These are phyloP conservation scores for Eimeria necatrix DNA, from an alignment of 169 alveolate genomes.

Conservation along the genomic window DNA sequence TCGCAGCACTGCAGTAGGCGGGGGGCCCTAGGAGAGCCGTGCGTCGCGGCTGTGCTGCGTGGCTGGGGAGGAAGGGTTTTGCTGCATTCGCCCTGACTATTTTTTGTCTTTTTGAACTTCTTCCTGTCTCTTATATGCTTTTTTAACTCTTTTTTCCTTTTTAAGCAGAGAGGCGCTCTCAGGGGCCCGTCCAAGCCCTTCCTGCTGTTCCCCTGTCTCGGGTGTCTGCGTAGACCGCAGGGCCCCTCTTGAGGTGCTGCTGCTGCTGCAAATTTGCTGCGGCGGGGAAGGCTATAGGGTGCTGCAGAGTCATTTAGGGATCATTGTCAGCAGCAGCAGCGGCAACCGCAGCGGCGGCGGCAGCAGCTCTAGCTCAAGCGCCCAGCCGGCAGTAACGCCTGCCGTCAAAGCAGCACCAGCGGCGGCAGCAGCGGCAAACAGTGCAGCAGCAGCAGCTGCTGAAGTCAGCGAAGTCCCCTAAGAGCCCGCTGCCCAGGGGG, in stretches of 20 bases:
- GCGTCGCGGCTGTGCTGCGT: no score
- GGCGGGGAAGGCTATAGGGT: not conserved
- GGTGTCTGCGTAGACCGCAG: not conserved
- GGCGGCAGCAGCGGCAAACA: not conserved
- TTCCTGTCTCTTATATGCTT: not conserved
- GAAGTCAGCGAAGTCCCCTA: not conserved
- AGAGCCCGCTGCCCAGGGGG: not conserved
- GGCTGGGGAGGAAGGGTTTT: no score
- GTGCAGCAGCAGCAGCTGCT: not conserved
- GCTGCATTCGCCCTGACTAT: not conserved
- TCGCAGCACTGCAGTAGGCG: no score
- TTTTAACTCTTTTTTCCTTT: not conserved
- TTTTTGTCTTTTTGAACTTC: not conserved
- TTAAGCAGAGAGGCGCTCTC: not conserved
- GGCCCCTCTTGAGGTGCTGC: no score
- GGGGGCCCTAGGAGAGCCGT: no score
- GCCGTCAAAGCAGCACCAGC: not conserved
- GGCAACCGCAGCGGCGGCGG: not conserved
- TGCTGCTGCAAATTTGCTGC: not conserved
- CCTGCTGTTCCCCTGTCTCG: slow-evolving; percentile 9
- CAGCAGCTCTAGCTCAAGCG: not conserved
- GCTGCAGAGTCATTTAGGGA: no score
- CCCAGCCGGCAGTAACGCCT: not conserved
- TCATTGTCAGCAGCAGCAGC: not conserved
- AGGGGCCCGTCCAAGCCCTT: not conserved